These are phyloP conservation scores for Tolypocladium tropicale DNA, from an alignment of 2,329 filamentous ascomycete species.

Conservation along the genomic window DNA sequence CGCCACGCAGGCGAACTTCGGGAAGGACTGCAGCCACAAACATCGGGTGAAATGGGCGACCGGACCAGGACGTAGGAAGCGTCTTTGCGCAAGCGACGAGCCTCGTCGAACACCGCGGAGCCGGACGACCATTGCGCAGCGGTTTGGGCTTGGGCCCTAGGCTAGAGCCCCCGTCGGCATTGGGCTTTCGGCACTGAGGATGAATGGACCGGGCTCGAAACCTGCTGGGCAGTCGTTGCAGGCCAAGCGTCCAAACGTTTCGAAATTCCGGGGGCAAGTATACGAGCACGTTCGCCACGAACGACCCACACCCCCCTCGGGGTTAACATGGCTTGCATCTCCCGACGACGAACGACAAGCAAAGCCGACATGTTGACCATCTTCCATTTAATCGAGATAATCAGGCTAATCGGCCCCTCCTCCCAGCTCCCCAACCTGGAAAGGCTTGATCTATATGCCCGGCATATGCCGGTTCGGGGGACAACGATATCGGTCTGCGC, in stretches of 20 bases:
- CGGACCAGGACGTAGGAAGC: not conserved
- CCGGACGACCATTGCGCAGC: not conserved
- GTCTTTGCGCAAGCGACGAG: not conserved
- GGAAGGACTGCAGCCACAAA: not conserved
- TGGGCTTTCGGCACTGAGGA: not conserved
- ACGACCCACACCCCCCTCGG: not conserved
- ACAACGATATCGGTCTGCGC: no score
- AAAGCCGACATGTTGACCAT: not conserved
- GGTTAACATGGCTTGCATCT: no score
- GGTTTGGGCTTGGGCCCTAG: not conserved
- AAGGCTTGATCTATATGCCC: no score
- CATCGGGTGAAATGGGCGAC: not conserved
- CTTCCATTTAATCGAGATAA: not conserved
- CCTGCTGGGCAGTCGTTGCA: not conserved
- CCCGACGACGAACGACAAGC: no score
- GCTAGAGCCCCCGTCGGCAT: not conserved
- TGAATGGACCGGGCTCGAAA: not conserved
- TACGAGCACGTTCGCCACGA: not conserved
- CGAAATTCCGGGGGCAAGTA: not conserved
- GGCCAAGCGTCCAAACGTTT: not conserved
- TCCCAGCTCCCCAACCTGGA: no score
- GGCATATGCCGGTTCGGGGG: no score
- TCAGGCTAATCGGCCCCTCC: no score
- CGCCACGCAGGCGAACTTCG: not conserved
- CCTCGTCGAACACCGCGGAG: not conserved